Evolutionary conservation across 768 basidiomycete genomes (phyloP).

Genomic region (Epithele typhae): DNA sequence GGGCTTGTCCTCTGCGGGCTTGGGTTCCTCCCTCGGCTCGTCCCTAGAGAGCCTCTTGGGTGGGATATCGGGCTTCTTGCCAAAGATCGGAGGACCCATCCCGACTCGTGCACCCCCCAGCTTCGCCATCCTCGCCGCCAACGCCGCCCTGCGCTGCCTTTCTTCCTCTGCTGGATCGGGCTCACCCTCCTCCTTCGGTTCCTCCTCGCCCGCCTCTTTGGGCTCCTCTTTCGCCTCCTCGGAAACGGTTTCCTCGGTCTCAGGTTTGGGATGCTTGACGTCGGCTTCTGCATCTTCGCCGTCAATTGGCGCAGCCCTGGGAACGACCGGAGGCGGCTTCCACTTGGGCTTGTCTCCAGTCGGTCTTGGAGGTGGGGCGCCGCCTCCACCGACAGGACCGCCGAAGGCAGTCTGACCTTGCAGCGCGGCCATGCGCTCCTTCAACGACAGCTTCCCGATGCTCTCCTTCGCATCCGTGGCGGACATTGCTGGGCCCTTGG

Average conservation of each 20-base stretch:
- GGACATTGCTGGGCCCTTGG: slow-evolving; percentile 52
- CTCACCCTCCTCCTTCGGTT: slow-evolving; percentile 28
- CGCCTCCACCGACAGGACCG: slow-evolving; percentile 27
- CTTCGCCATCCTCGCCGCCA: slow-evolving; percentile 91
- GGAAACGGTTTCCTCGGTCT: slow-evolving; percentile 10
- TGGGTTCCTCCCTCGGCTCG: slow-evolving; percentile 15
- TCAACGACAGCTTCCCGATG: slow-evolving; percentile 77
- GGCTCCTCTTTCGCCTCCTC: slow-evolving; percentile 13
- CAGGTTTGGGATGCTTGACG: slow-evolving; percentile 10
- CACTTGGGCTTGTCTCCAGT: slow-evolving; percentile 73
- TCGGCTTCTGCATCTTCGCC: slow-evolving; percentile 36
- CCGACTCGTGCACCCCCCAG: slow-evolving; percentile 83
- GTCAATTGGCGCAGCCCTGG: slow-evolving; percentile 31
- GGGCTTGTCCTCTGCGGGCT: slow-evolving; percentile 6
- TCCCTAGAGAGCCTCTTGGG: slow-evolving; percentile 25
- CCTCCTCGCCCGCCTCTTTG: slow-evolving; percentile 22
- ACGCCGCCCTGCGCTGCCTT: slow-evolving; percentile 74
- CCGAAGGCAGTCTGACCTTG: slow-evolving; percentile 84
- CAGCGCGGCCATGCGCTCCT: slow-evolving; percentile 93
- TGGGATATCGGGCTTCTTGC: slow-evolving; percentile 42
- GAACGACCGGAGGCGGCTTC: slow-evolving; percentile 66
- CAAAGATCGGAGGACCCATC: slow-evolving; percentile 74
- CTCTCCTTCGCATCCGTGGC: slow-evolving; percentile 86
- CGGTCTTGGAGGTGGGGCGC: slow-evolving; percentile 53
- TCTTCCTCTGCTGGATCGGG: slow-evolving; percentile 66